phyloP scores from a whole-genome alignment of 202 grass and related monocot species.

The Zizania palustris region DNA sequence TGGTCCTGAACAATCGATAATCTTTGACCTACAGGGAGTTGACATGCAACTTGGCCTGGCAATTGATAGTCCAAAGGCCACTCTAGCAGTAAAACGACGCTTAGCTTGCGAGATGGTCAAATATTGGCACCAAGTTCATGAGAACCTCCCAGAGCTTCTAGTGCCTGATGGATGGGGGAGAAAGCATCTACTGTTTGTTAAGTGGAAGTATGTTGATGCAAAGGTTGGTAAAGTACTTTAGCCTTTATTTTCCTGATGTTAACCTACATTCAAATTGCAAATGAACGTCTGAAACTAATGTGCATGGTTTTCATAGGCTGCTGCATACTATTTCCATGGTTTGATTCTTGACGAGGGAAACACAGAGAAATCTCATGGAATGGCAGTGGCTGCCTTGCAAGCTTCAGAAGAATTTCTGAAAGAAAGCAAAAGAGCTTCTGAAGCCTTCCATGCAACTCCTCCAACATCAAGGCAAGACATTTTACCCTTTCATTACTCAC shows the following conservation, averaged over 20 bases:
- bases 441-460: conserved; percentile 71
- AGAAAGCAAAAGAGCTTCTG: conserved; percentile 85
- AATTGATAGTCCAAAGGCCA: conserved; percentile 95
- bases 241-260: background rate
- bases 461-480: conserved; percentile 73
- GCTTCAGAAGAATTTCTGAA: conserved; percentile 90
- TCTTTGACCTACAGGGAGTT: conserved; percentile 58
- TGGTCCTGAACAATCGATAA: conserved; percentile 22
- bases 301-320: conserved; percentile 67
- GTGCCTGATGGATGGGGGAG: conserved; percentile 78
- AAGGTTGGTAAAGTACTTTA: conserved; percentile 58
- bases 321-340: conserved; percentile 98
- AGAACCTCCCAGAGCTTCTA: conserved; percentile 67
- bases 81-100: conserved; percentile 92
- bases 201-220: conserved; percentile 95
- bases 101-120: conserved; percentile 99
- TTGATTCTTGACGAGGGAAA: conserved; percentile 98
- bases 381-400: conserved; percentile 82
- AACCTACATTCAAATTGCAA: background rate
- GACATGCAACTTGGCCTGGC: conserved; percentile 98
- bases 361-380: conserved; percentile 92
- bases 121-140: conserved; percentile 90
- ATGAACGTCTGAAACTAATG: background rate
- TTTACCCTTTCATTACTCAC: background rate
- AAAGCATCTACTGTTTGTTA: conserved; percentile 85